Evolutionary conservation across 257 asterid genomes (phyloP).

Genomic region (Nicotiana knightiana): DNA sequence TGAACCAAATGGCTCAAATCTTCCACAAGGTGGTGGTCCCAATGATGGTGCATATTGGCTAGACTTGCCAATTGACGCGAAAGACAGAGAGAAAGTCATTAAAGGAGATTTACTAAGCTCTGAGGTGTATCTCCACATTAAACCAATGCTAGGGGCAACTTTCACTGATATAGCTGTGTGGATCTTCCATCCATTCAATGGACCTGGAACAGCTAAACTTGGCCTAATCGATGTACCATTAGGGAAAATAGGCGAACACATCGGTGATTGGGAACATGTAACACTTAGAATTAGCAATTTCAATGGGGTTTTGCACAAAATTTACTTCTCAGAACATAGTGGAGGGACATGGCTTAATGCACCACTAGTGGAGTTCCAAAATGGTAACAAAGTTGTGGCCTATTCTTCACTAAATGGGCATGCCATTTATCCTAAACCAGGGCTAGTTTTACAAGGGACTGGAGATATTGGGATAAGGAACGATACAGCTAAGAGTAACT

Average conservation of each 20-base stretch:
- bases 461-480: constrained; percentile 54
- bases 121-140: constrained; percentile 63
- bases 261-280: constrained; percentile 95
- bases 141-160: constrained; percentile 64
- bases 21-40: constrained; percentile 73
- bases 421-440: constrained; percentile 38
- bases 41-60: constrained; percentile 69
- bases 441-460: constrained; percentile 47
- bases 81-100: constrained; percentile 24
- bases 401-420: constrained; percentile 73
- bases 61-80: constrained; percentile 51
- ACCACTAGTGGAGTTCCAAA: constrained; percentile 33
- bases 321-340: constrained; percentile 60
- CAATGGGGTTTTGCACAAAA: constrained; percentile 48
- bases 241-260: constrained; percentile 74
- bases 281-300: constrained; percentile 82
- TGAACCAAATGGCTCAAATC: constrained; percentile 54
- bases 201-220: constrained; percentile 55
- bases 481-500: constrained; percentile 50
- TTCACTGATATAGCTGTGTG: constrained; percentile 74
- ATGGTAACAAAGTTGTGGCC: constrained; percentile 44
- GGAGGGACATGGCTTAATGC: constrained; percentile 69
- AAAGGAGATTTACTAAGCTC: constrained; percentile 52
- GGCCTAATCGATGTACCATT: constrained; percentile 44
- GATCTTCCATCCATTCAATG: constrained; percentile 87